These are phyloP conservation scores for Pseudopyrenochaeta lycopersici DNA, from an alignment of 2,329 filamentous ascomycete genomes.

Conservation along the genomic window DNA sequence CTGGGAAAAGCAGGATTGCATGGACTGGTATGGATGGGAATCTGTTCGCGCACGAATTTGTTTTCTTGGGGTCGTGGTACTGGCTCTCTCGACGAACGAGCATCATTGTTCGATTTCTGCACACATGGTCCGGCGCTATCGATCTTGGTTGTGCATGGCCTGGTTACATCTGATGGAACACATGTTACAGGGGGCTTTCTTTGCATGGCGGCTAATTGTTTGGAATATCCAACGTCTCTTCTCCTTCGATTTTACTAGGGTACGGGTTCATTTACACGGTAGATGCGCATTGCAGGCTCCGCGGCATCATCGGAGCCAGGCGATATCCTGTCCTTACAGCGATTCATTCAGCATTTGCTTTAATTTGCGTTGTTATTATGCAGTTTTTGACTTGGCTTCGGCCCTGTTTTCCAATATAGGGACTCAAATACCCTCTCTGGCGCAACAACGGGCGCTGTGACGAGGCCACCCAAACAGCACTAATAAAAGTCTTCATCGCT, in stretches of 20 bases:
- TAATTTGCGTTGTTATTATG: conserved; percentile 25
- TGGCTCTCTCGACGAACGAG: neutral
- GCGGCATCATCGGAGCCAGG: conserved; percentile 31
- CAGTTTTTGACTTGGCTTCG: conserved; percentile 19
- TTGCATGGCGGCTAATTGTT: conserved; percentile 37
- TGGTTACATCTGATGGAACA: conserved; percentile 32
- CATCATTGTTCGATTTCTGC: conserved; percentile 30
- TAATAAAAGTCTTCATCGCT: conserved; percentile 27
- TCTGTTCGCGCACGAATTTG: conserved; percentile 17
- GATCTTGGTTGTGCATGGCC: conserved; percentile 34
- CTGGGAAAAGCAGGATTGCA: conserved; percentile 28
- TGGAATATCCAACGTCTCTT: conserved; percentile 20
- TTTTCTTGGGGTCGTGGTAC: conserved; percentile 11
- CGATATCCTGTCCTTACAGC: conserved; percentile 46
- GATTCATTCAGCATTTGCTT: conserved; percentile 13
- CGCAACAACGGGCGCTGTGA: conserved; percentile 19
- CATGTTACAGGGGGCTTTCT: conserved; percentile 20
- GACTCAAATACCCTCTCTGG: conserved; percentile 10
- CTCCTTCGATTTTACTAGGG: conserved; percentile 15
- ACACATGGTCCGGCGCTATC: conserved; percentile 42
- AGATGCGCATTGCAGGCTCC: conserved; percentile 35
- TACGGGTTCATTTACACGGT: conserved; percentile 25
- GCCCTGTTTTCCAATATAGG: conserved; percentile 14
- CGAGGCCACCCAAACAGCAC: conserved; percentile 8
- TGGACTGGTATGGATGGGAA: conserved; percentile 14